Evolutionary conservation across 768 basidiomycete species (phyloP), one percentile per base, ranked within the genome.

Genomic region (Paxillus rubicundulus): DNA sequence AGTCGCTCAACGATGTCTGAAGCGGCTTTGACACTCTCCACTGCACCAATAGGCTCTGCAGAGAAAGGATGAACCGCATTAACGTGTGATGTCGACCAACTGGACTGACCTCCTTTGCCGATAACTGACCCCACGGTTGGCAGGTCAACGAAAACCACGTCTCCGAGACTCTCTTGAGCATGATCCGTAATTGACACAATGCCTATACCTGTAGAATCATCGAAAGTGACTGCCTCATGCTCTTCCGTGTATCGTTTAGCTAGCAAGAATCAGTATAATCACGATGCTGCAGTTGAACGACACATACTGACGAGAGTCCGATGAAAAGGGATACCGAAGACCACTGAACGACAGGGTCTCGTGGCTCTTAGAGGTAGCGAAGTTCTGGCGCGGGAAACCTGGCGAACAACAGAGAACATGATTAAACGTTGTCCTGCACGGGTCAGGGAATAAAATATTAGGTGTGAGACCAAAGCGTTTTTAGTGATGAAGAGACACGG

Each of bases 61-160:
- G 38, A 27, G 21, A 36, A 24, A 14, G 14, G 30, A 12, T 53
- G 46, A 60, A 37, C 49, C 54, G 37, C 49, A 18, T 44, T 49
- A 45, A 47, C 17, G 10, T 10, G 38, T 12, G 10, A 37, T 39
- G 50, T 28, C 21, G 24, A 7, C 9, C 4, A 9, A 30, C 21
- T 12, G 38, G 16, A 69, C 92, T 61, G 60, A 95, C 95, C 91
- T 60, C 89, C 91, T 70, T 87, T 75, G 8, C 65, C 65, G 49
- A 98, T 74, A 52, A 80, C 67, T 0, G 79, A 74, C 5, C 88
- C 93, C 9, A 78, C 65, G 9, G 66, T 60, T 1, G 92, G 90
- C 44, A 99, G 79, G 69, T 98, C 97, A 44, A 98, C 94, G 72
- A 91, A 99, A 43, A 98, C 97, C 47, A 98, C 92, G 68, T 99